Percentiles rank a stretch among this genome's conserved stretches.
phyloP scores from a whole-genome alignment of 352 stramenopile species.

The Globisporangium echinulatum region DNA sequence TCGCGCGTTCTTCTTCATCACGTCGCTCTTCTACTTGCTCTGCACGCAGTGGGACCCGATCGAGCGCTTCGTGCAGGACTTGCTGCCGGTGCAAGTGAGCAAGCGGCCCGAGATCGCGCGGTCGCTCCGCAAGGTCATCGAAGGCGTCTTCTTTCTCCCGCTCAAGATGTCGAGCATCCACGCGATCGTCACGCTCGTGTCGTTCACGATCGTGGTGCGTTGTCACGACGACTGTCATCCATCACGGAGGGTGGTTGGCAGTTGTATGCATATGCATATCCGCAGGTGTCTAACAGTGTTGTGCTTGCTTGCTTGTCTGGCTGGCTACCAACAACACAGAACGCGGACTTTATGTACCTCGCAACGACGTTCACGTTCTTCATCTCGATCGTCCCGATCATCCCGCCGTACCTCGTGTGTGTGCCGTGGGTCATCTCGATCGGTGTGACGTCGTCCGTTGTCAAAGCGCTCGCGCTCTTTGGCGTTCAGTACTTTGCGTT shows the following conservation, averaged over 20 bases:
- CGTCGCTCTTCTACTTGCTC: conserved; percentile 82
- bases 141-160: conserved; percentile 83
- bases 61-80: conserved; percentile 72
- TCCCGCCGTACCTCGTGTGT: conserved; percentile 80
- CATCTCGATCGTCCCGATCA: conserved; percentile 86
- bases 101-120: conserved; percentile 65
- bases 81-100: conserved; percentile 67
- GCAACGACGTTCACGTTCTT: conserved; percentile 83
- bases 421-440: conserved; percentile 80
- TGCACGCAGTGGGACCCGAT: conserved; percentile 86
- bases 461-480: conserved; percentile 77
- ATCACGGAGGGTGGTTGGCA: not conserved
- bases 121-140: conserved; percentile 74
- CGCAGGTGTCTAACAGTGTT: too few species aligned
- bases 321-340: conserved; percentile 22
- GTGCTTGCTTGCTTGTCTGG: not conserved
- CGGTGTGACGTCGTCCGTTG: conserved; percentile 68
- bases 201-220: conserved; percentile 77
- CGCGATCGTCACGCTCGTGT: conserved; percentile 83
- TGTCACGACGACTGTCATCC: conserved; percentile 2
- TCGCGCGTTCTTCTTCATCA: conserved; percentile 85
- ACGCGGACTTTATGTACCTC: conserved; percentile 83
- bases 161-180: conserved; percentile 88
- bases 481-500: conserved; percentile 82
- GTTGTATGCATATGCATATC: not conserved